Conservation (phyloP, 2,329 filamentous ascomycete genomes). For the Colletotrichum navitas region DNA sequence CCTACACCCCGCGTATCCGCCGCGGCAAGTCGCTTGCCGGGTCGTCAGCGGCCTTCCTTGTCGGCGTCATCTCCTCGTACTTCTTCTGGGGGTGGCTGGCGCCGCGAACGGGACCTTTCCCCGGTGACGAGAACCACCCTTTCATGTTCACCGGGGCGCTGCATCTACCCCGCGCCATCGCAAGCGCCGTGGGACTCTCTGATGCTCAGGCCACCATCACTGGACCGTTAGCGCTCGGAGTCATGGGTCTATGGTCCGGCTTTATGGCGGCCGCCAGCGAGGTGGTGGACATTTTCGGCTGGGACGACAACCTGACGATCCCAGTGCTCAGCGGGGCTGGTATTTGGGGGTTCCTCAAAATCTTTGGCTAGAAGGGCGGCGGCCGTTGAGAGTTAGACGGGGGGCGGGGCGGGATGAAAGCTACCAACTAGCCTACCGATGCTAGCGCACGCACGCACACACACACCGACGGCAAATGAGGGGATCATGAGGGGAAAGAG, state of each 20-base stretch:
- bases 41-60: conserved; percentile 83
- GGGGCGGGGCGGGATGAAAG: neutral
- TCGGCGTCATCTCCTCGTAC: conserved; percentile 85
- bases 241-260: conserved; percentile 90
- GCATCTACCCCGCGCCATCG: conserved; percentile 72
- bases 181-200: conserved; percentile 72
- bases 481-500: conserved; percentile 33
- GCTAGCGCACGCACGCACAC: neutral
- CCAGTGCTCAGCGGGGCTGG: conserved; percentile 90
- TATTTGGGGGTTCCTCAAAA: conserved; percentile 90
- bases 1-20: conserved; percentile 87
- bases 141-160: conserved; percentile 88
- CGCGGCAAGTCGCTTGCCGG: conserved; percentile 93
- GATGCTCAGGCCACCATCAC: conserved; percentile 71
- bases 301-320: conserved; percentile 98
- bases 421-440: conserved; percentile 30
- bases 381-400: conserved; percentile 21
- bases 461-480: conserved; percentile 12
- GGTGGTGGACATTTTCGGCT: conserved; percentile 89
- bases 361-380: conserved; percentile 73
- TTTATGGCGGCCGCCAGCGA: conserved; percentile 90
- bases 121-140: conserved; percentile 74
- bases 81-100: conserved; percentile 92
- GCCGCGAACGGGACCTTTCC: conserved; percentile 74
- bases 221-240: conserved; percentile 79